A percentile compares a stretch with the other conserved stretches of the same genome.
Conservation (phyloP, 805 yeast species). For the Candida dajiaensis region DNA sequence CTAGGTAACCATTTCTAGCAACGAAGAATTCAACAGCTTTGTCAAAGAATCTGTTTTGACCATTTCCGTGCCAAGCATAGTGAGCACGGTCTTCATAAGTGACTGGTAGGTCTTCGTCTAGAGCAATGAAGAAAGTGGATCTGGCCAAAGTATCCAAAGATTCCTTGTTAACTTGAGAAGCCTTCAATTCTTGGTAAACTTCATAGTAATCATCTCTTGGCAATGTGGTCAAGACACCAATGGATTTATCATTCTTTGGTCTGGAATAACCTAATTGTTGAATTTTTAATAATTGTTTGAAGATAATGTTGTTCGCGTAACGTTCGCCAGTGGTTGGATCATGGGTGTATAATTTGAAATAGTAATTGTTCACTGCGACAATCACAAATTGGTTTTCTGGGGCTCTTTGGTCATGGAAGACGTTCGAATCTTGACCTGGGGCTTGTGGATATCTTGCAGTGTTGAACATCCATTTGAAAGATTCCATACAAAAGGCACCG, state of each 20-base stretch:
- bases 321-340: conserved; percentile 33
- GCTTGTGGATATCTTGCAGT: conserved; percentile 74
- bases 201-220: conserved; percentile 79
- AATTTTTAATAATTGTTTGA: conserved; percentile 55
- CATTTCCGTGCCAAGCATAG: conserved; percentile 94
- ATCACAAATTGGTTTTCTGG: conserved; percentile 57
- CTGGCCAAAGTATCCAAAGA: conserved; percentile 66
- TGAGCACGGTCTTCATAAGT: conserved; percentile 80
- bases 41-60: conserved; percentile 84
- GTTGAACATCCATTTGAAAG: conserved; percentile 87
- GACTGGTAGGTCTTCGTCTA: conserved; percentile 68
- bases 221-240: conserved; percentile 78
- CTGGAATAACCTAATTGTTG: conserved; percentile 28
- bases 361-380: conserved; percentile 70
- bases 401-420: conserved; percentile 36
- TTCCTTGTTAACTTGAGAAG: conserved; percentile 54
- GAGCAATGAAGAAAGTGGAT: conserved; percentile 73
- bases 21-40: conserved; percentile 85
- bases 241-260: conserved; percentile 25
- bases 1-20: conserved; percentile 78
- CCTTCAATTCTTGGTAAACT: conserved; percentile 50
- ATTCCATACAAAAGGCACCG: conserved; percentile 90
- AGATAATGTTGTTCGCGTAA: conserved; percentile 42
- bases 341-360: conserved; percentile 71
- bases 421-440: conserved; percentile 55